Conservation (phyloP, 2,329 filamentous ascomycete species). For the Pseudogymnoascus sp. region DNA sequence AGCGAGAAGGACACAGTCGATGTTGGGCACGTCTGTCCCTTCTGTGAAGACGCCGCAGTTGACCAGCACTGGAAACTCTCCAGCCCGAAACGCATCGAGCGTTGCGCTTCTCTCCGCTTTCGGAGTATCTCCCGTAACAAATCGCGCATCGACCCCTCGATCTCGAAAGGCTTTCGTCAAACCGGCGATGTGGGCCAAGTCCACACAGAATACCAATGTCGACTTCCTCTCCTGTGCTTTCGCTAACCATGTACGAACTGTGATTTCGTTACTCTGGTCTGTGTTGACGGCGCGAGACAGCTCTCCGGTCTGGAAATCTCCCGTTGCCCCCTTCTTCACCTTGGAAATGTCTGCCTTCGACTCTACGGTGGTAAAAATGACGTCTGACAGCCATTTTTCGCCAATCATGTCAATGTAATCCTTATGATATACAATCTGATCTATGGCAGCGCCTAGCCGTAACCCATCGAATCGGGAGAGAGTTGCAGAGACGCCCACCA, state of each 20-base stretch:
- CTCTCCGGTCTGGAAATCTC: constrained; percentile 74
- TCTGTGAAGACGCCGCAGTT: constrained; percentile 97
- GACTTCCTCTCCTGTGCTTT: constrained; percentile 69
- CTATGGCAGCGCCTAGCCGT: constrained; percentile 73
- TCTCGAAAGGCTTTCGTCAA: constrained; percentile 70
- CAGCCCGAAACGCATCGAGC: constrained; percentile 66
- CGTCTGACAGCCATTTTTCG: constrained; percentile 84
- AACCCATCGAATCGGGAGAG: constrained; percentile 75
- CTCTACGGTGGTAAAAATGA: constrained; percentile 88
- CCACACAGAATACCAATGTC: constrained; percentile 90
- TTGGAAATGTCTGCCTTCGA: constrained; percentile 71
- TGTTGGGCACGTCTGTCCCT: constrained; percentile 94
- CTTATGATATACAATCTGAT: constrained; percentile 94
- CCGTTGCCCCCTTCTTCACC: constrained; percentile 55
- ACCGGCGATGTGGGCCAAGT: constrained; percentile 70
- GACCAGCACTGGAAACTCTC: constrained; percentile 76
- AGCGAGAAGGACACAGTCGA: constrained; percentile 85
- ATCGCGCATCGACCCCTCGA: constrained; percentile 73
- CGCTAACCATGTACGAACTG: constrained; percentile 76
- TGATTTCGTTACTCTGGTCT: constrained; percentile 69
- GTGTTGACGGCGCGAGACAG: constrained; percentile 81
- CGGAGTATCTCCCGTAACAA: constrained; percentile 76
- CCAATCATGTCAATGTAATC: constrained; percentile 75
- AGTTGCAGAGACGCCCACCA: constrained; percentile 86
- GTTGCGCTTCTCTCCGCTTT: constrained; percentile 59